Evolutionary conservation across 2,329 filamentous ascomycete genomes (phyloP).

Genomic region (Colletotrichum sp.): DNA sequence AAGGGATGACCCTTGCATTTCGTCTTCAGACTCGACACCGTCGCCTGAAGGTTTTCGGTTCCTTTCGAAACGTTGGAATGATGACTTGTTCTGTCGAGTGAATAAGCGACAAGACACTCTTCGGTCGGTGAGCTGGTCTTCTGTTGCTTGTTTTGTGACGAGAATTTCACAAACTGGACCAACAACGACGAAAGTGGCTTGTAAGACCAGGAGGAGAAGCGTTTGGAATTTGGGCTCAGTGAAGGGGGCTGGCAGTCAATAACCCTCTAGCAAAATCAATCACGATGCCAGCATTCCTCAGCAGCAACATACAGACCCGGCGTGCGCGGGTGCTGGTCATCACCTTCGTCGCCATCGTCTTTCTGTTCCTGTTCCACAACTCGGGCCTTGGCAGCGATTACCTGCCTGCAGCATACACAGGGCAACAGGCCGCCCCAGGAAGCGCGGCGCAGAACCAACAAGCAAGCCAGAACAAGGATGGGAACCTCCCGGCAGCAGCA

Average conservation of each 20-base stretch:
- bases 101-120: neutral
- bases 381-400: neutral
- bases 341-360: neutral
- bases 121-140: neutral
- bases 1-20: neutral
- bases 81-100: neutral
- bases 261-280: neutral
- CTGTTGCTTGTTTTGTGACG: neutral
- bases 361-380: neutral
- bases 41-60: neutral
- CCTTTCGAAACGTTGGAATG: neutral
- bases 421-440: neutral
- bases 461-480: constrained; percentile 2
- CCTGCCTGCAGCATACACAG: neutral
- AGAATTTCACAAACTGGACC: neutral
- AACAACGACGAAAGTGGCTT: neutral
- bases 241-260: neutral
- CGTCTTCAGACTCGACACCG: neutral
- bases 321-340: constrained; percentile 5
- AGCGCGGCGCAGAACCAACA: neutral
- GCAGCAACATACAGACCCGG: neutral
- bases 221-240: neutral
- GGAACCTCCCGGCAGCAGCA: neutral
- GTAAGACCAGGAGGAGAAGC: neutral
- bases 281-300: constrained; percentile 15